Base-by-base conservation (phyloP, 331 rosid species). In the Erythrophleum ivorense region DNA sequence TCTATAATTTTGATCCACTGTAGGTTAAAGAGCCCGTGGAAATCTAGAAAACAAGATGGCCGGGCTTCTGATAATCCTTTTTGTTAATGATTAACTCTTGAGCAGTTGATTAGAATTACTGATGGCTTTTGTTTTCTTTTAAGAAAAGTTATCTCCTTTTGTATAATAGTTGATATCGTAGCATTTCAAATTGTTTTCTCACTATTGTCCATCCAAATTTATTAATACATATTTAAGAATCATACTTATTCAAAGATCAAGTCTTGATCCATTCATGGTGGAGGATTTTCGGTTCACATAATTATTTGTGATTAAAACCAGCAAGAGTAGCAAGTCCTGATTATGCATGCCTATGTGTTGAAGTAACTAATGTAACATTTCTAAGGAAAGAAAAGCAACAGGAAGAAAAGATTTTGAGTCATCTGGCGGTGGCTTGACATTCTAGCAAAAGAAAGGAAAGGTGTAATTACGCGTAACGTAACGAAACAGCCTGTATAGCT, bases 11-110 rank as follows among this genome's bases (percentile, higher is more conserved):
- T 59, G n/a, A 71, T 55, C 19, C 55, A 53, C 52, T 84, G 73
- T 92, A 95, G 97, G 88, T 93, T 73, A 88, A 79, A 65, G 94
- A 86, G 77, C 94, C 93, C 67, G 91, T 71, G 97, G 97, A 80
- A 89, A 80, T 83, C 65, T 77, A 10, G 60, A 66, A 75, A 86
- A 86, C 78, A 64, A 73, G 57, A 86, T 80, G 97, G 97, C 97
- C 91, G 21, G 97, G 97, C 63, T 95, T 94, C 90, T 79, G 71
- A 29, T 81, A 81, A 80, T 64, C 65, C 49, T 46, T 41, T 50
- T 4, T 63, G 33, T 46, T 24, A 74, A 49, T 60, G 2, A 48
- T 34, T 3, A 33, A 9, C 2, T 38, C 41, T 38, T 38, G 48
- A 16, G 71, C 71, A 36, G 31, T 36, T 68, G 3, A 73, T 59